Percentiles rank a stretch among this genome's conserved stretches.
phyloP scores from a whole-genome alignment of 1,284 basidiomycete species.

The Pascua guehoae region DNA sequence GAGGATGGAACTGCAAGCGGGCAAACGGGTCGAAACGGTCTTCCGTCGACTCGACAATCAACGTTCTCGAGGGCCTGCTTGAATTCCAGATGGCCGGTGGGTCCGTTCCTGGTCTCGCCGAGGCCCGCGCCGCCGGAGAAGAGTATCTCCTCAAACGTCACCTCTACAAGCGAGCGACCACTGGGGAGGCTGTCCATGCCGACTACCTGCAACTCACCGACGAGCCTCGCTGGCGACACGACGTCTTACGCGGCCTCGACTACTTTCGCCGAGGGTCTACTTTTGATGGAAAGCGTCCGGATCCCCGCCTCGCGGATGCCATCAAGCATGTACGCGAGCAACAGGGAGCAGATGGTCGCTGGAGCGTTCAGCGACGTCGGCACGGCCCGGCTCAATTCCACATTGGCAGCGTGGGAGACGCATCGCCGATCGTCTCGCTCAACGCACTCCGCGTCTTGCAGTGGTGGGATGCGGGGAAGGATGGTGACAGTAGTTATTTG shows the following conservation, averaged over 20 bases:
- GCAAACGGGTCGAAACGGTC: not conserved
- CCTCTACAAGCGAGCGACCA: not conserved
- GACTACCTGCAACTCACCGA: conserved; percentile 1
- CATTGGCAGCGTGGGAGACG: not conserved
- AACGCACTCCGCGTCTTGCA: not conserved
- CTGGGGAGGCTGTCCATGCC: not conserved
- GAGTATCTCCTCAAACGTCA: not conserved
- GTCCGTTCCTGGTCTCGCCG: not conserved
- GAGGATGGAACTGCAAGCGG: conserved; percentile 1
- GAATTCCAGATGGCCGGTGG: not conserved
- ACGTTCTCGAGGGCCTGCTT: not conserved
- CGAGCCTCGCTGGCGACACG: conserved; percentile 1
- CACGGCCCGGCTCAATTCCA: not conserved
- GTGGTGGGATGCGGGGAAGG: not conserved
- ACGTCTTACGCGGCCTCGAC: not conserved
- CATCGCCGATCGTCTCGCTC: not conserved
- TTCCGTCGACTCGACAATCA: not conserved
- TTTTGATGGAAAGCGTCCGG: not conserved
- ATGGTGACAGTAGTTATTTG: too few relatives aligned
- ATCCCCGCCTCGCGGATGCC: not conserved
- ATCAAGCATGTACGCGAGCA: not conserved
- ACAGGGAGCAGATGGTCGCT: not conserved
- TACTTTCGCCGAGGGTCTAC: not conserved
- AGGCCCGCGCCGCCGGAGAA: not conserved
- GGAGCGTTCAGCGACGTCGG: not conserved